Conservation (phyloP, 257 asterid species). For the Penstemon davidsonii region DNA sequence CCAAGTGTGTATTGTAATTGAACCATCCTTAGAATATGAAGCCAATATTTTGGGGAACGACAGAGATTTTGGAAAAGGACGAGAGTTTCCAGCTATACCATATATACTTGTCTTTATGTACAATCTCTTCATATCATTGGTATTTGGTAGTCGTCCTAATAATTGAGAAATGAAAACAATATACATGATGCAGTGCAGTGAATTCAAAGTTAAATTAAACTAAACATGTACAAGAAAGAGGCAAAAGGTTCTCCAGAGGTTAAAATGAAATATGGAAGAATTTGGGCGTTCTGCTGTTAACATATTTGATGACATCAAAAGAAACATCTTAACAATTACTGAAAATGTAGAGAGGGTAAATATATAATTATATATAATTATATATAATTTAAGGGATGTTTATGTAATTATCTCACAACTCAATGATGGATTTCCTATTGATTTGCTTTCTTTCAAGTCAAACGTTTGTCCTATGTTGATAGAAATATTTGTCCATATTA, state of each 20-base stretch:
- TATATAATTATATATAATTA: not conserved
- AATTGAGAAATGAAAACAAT: constrained; percentile 18
- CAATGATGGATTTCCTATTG: constrained; percentile 13
- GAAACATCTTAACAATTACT: not conserved
- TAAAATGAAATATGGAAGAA: not conserved
- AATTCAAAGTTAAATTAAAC: constrained; percentile 12
- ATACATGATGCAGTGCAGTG: not conserved
- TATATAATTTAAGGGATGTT: not conserved
- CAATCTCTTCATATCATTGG: constrained; percentile 33
- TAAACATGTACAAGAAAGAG: not conserved
- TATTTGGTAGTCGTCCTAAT: constrained; percentile 19
- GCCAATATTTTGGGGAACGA: constrained; percentile 59
- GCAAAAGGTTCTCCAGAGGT: not conserved
- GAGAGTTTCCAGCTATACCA: constrained; percentile 43
- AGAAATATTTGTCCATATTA: constrained; percentile 44
- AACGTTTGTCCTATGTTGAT: constrained; percentile 45
- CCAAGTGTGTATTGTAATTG: constrained; percentile 29
- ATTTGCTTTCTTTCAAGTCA: constrained; percentile 39
- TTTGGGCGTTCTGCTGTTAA: not conserved
- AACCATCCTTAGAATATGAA: constrained; percentile 42
- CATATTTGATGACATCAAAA: not conserved
- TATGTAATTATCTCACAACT: not conserved
- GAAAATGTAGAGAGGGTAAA: not conserved
- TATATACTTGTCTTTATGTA: constrained; percentile 20
- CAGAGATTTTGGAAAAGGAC: constrained; percentile 55